Evolutionary conservation across 495 filamentous ascomycete species (phyloP).

Genomic region (Penicillium robsamsonii): DNA sequence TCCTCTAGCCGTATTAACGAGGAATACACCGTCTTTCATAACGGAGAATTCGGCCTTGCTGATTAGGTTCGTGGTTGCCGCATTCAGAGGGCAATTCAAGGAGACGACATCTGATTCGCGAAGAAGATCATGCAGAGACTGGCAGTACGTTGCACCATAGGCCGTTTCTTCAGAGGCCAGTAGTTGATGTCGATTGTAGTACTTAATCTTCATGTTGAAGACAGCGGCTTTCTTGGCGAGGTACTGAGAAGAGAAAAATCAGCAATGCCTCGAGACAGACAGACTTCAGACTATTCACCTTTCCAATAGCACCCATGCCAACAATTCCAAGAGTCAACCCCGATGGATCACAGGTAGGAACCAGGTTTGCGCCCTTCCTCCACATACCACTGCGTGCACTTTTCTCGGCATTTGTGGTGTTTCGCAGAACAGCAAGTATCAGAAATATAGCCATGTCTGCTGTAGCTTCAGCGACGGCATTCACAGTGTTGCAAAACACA

Average conservation of each 20-base stretch:
- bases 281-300: slow-evolving; percentile 52
- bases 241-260: too few species aligned
- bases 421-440: slow-evolving; percentile 62
- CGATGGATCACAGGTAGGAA: slow-evolving; percentile 48
- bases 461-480: slow-evolving; percentile 68
- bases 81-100: slow-evolving; percentile 39
- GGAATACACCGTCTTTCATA: slow-evolving; percentile 62
- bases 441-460: slow-evolving; percentile 69
- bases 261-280: slow-evolving; percentile 37
- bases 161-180: neutral
- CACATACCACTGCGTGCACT: slow-evolving; percentile 51
- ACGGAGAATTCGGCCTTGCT: slow-evolving; percentile 49
- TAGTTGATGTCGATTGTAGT: neutral
- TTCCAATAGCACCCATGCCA: slow-evolving; percentile 76
- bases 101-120: slow-evolving; percentile 58
- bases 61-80: slow-evolving; percentile 38
- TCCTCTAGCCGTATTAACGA: slow-evolving; percentile 63
- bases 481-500: slow-evolving; percentile 8
- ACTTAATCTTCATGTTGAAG: slow-evolving; percentile 1
- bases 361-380: slow-evolving; percentile 21
- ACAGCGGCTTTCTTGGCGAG: slow-evolving; percentile 43
- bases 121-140: slow-evolving; percentile 38
- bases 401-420: slow-evolving; percentile 52
- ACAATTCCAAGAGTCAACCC: slow-evolving; percentile 63
- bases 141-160: neutral